Conservation (phyloP, 2,329 filamentous ascomycete species). For the Orbilia ellipsospora region DNA sequence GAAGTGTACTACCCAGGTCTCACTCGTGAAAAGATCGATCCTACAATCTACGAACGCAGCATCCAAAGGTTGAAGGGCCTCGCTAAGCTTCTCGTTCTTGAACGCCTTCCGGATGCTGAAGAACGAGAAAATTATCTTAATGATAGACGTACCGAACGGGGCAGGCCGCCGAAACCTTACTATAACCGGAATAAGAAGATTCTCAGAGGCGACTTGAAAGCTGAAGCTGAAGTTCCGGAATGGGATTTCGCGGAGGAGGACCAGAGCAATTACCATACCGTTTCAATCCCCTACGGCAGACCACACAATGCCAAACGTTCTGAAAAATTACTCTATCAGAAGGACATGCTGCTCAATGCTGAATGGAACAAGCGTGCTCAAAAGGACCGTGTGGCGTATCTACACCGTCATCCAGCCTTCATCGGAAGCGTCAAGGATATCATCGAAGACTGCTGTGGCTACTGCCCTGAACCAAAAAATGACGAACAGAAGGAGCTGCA, state of each 20-base stretch:
- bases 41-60: slow-evolving; percentile 85
- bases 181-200: slow-evolving; percentile 61
- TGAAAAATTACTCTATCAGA: slow-evolving; percentile 82
- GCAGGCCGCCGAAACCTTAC: slow-evolving; percentile 68
- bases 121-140: slow-evolving; percentile 78
- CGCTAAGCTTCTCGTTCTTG: slow-evolving; percentile 80
- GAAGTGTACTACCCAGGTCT: slow-evolving; percentile 83
- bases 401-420: slow-evolving; percentile 84
- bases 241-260: slow-evolving; percentile 79
- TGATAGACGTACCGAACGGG: slow-evolving; percentile 77
- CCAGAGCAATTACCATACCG: slow-evolving; percentile 81
- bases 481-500: slow-evolving; percentile 77
- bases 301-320: slow-evolving; percentile 73
- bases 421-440: slow-evolving; percentile 81
- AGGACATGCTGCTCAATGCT: slow-evolving; percentile 83
- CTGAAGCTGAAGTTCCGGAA: slow-evolving; percentile 78
- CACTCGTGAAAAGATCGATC: slow-evolving; percentile 80
- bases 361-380: slow-evolving; percentile 79
- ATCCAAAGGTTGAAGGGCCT: slow-evolving; percentile 81
- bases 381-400: slow-evolving; percentile 74
- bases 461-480: slow-evolving; percentile 76
- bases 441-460: slow-evolving; percentile 82
- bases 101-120: slow-evolving; percentile 76
- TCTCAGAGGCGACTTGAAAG: slow-evolving; percentile 78
- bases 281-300: slow-evolving; percentile 75